Evolutionary conservation across 2,329 filamentous ascomycete species (phyloP).

Genomic region (Penicillium corylophilum): DNA sequence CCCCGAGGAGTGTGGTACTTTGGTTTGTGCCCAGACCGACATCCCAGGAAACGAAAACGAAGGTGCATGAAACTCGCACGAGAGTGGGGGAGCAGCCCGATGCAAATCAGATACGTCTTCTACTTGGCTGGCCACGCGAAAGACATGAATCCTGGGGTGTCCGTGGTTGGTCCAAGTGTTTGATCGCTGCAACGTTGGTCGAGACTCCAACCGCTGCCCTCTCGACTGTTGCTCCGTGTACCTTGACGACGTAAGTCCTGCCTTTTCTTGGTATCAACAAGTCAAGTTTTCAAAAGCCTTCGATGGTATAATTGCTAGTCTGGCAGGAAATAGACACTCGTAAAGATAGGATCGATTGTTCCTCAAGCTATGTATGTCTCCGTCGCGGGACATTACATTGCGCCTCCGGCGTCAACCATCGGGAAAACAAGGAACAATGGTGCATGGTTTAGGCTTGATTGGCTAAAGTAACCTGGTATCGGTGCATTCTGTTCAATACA

Average conservation of each 20-base stretch:
- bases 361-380: not conserved
- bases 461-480: slow-evolving; percentile 4
- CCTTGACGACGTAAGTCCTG: slow-evolving; percentile 2
- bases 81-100: slow-evolving; percentile 14
- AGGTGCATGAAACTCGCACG: slow-evolving; percentile 18
- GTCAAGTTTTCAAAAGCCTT: not conserved
- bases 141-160: slow-evolving; percentile 11
- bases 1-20: slow-evolving; percentile 6
- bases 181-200: slow-evolving; percentile 20
- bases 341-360: not conserved
- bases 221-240: slow-evolving; percentile 7
- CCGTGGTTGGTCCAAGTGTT: slow-evolving; percentile 17
- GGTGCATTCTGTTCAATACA: slow-evolving; percentile 7
- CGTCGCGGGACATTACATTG: not conserved
- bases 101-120: slow-evolving; percentile 12
- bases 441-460: slow-evolving; percentile 8
- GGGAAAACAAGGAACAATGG: slow-evolving; percentile 14
- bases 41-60: slow-evolving; percentile 17
- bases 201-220: slow-evolving; percentile 13
- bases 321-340: not conserved
- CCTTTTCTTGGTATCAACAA: not conserved
- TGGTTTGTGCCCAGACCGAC: slow-evolving; percentile 7
- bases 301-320: not conserved
- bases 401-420: slow-evolving; percentile 2
- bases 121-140: slow-evolving; percentile 23